These are phyloP conservation scores for Collariella sp. DNA, from an alignment of 495 filamentous ascomycete genomes.

Conservation along the genomic window DNA sequence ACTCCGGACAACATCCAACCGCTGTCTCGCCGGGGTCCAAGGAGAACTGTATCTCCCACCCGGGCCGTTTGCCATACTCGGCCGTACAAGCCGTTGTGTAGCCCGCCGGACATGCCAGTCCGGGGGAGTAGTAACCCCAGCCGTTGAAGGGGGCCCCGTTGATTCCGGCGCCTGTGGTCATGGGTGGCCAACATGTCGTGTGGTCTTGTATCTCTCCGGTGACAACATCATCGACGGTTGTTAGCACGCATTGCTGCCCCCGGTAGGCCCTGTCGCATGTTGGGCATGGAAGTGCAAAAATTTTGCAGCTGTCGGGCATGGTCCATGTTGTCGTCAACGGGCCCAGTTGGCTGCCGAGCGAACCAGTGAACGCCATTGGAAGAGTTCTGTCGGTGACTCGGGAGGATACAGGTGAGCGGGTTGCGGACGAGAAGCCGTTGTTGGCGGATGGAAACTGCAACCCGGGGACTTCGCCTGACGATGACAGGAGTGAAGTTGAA, in stretches of 20 bases:
- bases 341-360: constrained; percentile 24
- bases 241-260: not conserved
- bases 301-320: constrained; percentile 2
- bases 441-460: too few relatives aligned
- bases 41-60: constrained; percentile 15
- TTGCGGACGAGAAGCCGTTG: too few relatives aligned
- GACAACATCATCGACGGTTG: not conserved
- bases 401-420: too few relatives aligned
- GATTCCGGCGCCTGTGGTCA: not conserved
- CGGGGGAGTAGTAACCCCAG: constrained; percentile 21
- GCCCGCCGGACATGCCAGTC: constrained; percentile 18
- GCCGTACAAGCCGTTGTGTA: constrained; percentile 16
- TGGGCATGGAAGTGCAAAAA: not conserved
- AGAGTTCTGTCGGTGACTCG: too few relatives aligned
- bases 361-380: not conserved
- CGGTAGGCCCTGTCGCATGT: not conserved
- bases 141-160: constrained; percentile 5
- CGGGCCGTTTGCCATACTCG: constrained; percentile 5
- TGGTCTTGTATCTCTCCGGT: too few relatives aligned
- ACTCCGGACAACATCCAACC: constrained; percentile 19
- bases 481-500: too few relatives aligned
- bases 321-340: constrained; percentile 15
- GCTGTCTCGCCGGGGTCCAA: constrained; percentile 17
- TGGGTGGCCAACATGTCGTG: constrained; percentile 18
- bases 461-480: too few relatives aligned